phyloP scores from a whole-genome alignment of 495 filamentous ascomycete genomes.

The Penicillium fimorum region DNA sequence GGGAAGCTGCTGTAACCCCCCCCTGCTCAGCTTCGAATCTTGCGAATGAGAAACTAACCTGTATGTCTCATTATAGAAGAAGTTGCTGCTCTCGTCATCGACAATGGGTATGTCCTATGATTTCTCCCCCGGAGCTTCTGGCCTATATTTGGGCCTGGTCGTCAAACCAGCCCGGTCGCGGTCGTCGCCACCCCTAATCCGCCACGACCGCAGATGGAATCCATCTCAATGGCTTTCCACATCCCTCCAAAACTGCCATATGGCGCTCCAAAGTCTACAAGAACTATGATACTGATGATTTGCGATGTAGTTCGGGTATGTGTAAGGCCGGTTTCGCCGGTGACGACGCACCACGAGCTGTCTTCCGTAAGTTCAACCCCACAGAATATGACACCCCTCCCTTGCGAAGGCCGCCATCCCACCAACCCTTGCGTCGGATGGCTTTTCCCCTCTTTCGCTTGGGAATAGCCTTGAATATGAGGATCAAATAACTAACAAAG shows the following conservation, averaged over 20 bases:
- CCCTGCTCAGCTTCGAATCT: constrained; percentile 4
- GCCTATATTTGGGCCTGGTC: constrained; percentile 21
- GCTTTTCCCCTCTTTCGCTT: constrained; percentile 5
- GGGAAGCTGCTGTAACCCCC: constrained; percentile 17
- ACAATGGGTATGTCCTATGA: constrained; percentile 91
- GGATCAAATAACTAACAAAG: constrained; percentile 6
- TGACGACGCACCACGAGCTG: constrained; percentile 99
- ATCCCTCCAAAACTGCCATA: constrained; percentile 5
- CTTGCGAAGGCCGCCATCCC: constrained; percentile 16
- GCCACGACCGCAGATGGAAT: constrained; percentile 18
- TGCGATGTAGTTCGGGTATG: constrained; percentile 87
- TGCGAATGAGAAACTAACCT: constrained; percentile 50
- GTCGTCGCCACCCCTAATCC: constrained; percentile 21
- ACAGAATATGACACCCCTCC: constrained; percentile 21
- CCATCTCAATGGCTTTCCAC: constrained; percentile 20
- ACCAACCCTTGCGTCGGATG: constrained; percentile 34
- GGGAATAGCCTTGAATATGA: not conserved
- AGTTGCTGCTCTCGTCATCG: constrained; percentile 99
- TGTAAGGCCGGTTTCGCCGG: constrained; percentile 99
- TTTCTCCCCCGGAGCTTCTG: constrained; percentile 22
- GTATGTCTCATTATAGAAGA: constrained; percentile 69
- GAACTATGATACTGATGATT: constrained; percentile 48
- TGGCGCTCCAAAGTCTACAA: constrained; percentile 3
- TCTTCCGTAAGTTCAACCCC: constrained; percentile 90
- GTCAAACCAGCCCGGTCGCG: constrained; percentile 29